phyloP scores from a whole-genome alignment of 306 rosid species.

The Pyrus pyrifolia region DNA sequence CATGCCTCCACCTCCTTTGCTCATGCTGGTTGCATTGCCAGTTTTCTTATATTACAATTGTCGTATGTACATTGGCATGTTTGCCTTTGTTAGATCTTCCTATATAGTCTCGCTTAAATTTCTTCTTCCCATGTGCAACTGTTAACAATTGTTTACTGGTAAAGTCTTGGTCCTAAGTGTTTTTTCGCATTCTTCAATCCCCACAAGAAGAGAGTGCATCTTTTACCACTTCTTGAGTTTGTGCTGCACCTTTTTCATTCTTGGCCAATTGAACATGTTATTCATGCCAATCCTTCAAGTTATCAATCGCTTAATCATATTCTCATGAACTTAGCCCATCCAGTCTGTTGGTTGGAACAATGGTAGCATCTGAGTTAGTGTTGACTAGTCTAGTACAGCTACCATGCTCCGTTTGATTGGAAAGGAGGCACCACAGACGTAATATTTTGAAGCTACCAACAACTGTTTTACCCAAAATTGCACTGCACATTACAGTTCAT shows the following conservation, averaged over 20 bases:
- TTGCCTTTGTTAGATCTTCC: not conserved
- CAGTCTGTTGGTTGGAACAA: not conserved
- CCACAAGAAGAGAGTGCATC: not conserved
- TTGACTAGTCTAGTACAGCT: not conserved
- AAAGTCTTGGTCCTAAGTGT: not conserved
- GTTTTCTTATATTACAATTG: not conserved
- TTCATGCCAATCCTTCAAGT: not conserved
- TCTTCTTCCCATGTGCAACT: not conserved
- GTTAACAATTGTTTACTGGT: not conserved
- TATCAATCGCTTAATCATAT: not conserved
- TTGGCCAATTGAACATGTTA: not conserved
- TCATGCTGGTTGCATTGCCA: too few relatives aligned
- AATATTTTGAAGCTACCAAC: not conserved
- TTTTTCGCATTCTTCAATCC: not conserved
- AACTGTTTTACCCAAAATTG: not conserved
- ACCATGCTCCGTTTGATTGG: not conserved
- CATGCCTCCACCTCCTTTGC: too few relatives aligned
- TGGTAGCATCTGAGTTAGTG: not conserved
- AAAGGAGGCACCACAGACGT: not conserved
- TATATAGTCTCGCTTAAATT: not conserved
- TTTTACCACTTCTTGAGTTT: not conserved
- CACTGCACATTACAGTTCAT: not conserved
- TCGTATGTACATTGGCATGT: not conserved
- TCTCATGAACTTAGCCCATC: not conserved
- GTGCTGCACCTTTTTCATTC: not conserved